phyloP scores from a whole-genome alignment of 139 green algal species.

The Chlamydomonas sp. region DNA sequence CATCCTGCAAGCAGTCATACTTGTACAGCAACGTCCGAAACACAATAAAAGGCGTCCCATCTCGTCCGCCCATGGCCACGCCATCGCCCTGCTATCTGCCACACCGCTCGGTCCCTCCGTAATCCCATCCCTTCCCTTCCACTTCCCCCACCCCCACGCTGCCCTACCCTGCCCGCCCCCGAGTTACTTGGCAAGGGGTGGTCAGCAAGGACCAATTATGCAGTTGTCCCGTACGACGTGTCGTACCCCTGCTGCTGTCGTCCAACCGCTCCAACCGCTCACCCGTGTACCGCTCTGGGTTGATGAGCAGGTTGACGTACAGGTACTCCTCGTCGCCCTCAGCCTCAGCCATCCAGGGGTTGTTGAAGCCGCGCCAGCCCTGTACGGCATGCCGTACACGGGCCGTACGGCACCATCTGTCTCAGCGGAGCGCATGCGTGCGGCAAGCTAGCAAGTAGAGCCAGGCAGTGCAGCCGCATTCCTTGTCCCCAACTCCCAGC shows the following conservation, averaged over 20 bases:
- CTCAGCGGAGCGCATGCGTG: neutral
- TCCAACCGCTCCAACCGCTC: neutral
- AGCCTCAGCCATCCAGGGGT: slow-evolving; percentile 93
- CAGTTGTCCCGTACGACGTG: neutral
- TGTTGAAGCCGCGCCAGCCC: slow-evolving; percentile 88
- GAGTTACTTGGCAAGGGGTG: too few relatives aligned
- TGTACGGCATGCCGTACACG: slow-evolving; percentile 38
- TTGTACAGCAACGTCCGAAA: too few relatives aligned
- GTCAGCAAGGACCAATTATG: neutral
- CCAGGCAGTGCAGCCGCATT: neutral
- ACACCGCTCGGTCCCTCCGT: too few relatives aligned
- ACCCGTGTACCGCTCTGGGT: slow-evolving; percentile 96
- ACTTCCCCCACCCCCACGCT: too few relatives aligned
- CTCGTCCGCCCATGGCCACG: too few relatives aligned
- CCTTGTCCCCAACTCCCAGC: too few relatives aligned
- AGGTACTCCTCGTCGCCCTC: slow-evolving; percentile 84
- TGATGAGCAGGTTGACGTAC: slow-evolving; percentile 96
- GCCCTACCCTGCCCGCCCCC: too few relatives aligned
- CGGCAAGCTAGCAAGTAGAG: neutral
- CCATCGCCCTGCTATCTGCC: too few relatives aligned
- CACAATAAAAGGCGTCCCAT: too few relatives aligned
- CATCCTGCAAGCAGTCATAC: too few relatives aligned
- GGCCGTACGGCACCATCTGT: slow-evolving; percentile 31
- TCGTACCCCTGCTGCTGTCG: neutral
- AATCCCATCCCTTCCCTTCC: too few relatives aligned